Percentiles rank a stretch among this genome's conserved stretches.
Evolutionary conservation across 2,329 filamentous ascomycete species (phyloP).

Genomic region (Alternaria sp.): DNA sequence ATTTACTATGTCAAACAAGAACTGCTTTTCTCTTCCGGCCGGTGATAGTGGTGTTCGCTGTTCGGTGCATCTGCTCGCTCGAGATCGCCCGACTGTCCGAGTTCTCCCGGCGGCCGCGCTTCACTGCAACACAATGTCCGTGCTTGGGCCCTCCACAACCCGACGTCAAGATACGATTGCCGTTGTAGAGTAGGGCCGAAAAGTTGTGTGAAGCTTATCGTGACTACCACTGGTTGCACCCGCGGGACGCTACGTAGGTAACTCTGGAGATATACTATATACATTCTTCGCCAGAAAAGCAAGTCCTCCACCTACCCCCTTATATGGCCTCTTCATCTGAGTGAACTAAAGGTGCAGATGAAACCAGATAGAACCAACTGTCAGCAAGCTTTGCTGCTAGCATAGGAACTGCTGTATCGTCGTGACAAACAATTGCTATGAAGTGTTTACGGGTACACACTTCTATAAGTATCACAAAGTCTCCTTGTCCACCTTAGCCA

Average conservation of each 20-base stretch:
- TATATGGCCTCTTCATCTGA: background rate
- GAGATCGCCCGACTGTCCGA: constrained; percentile 6
- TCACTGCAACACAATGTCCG: background rate
- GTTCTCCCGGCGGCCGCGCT: constrained; percentile 16
- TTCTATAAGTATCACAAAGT: background rate
- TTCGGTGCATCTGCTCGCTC: background rate
- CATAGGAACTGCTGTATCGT: background rate
- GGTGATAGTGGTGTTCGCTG: background rate
- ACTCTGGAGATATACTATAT: background rate
- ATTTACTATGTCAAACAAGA: background rate
- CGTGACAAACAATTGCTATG: background rate
- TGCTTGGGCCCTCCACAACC: background rate
- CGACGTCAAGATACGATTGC: background rate
- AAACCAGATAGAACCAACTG: background rate
- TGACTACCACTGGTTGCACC: no score
- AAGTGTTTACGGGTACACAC: background rate
- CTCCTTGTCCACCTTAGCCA: background rate
- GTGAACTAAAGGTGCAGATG: background rate
- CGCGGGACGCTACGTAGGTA: background rate
- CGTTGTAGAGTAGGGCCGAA: background rate
- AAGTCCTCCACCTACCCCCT: background rate
- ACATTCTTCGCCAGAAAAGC: background rate
- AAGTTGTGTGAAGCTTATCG: background rate
- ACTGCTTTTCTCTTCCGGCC: background rate
- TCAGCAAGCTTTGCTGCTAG: background rate